These are phyloP conservation scores for Ustilago xerochloae DNA, from an alignment of 1,284 basidiomycete species.

Conservation along the genomic window DNA sequence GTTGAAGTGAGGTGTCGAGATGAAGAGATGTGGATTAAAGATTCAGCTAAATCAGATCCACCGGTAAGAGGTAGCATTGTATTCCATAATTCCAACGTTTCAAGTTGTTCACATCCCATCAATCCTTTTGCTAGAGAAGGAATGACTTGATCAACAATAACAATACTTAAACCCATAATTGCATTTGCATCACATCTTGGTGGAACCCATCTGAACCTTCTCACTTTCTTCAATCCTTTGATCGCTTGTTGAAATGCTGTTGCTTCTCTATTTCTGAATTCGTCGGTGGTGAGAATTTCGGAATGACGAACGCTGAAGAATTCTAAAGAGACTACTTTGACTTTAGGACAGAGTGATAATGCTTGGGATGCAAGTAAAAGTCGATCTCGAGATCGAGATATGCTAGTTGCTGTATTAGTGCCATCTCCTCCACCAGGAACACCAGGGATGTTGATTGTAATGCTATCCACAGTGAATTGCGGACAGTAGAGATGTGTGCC, in stretches of 20 bases:
- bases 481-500: constrained; percentile 16
- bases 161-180: constrained; percentile 38
- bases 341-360: constrained; percentile 3
- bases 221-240: background rate
- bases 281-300: constrained; percentile 28
- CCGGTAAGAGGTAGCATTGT: constrained; percentile 25
- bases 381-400: constrained; percentile 11
- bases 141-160: constrained; percentile 34
- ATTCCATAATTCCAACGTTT: constrained; percentile 38
- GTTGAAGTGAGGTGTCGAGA: too few relatives aligned
- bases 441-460: constrained; percentile 41
- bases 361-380: constrained; percentile 24
- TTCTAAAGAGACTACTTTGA: constrained; percentile 22
- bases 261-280: constrained; percentile 11
- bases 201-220: constrained; percentile 25
- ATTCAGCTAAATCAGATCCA: constrained; percentile 12
- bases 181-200: constrained; percentile 24
- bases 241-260: constrained; percentile 9
- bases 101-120: constrained; percentile 1
- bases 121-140: constrained; percentile 21
- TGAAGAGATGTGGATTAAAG: constrained; percentile 16
- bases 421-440: constrained; percentile 35
- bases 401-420: background rate
- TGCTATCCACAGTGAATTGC: background rate
- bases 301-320: constrained; percentile 38